Base-by-base conservation (phyloP, 2,329 filamentous ascomycete species). In the Pseudocercospora fijiensis region DNA sequence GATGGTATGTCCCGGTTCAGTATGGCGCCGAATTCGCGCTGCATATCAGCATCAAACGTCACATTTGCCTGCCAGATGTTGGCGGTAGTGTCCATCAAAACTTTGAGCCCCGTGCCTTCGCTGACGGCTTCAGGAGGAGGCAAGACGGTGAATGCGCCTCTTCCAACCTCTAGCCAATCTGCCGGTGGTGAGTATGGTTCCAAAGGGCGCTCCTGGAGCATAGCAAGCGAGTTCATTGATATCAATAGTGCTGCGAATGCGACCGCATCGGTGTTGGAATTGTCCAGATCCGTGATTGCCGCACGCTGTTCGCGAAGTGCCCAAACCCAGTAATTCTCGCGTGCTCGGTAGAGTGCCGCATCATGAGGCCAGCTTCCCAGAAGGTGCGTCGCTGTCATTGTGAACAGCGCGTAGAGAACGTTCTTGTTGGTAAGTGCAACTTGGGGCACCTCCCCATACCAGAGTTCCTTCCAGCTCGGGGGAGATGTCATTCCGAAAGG, bases 131-230 rank as follows among this genome's bases (percentile, higher is more conserved):
- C 68, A 9, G 66, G 68, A 26, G 65, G 60, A 20, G 67, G 67
- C 51, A 74, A 69, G 30, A 76, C 69, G 4, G 70, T 69, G 18
- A 65, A 69, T 18, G 70, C 67, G 10, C 72, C 72, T 52, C 67
- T 63, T 4, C 72, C 71, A 53, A 76, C 67, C n/a, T 71, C 70
- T 10, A 76, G 61, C 74, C 74, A 76, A 41, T 75, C 70, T 8
- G 73, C 67, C 2, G 75, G 75, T 10, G 73, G 73, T 1, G 64
- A 63, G 60, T 76, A 76, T 10, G 67, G 71, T 16, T 67, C 63
- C 13, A 72, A 43, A 27, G 33, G 59, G 1, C 74, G 70, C 43
- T 75, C 72, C 43, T 72, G 70, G 1, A 75, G 65, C 53, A 71
- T 69, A 3, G 69, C 70, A 26, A 75, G 70, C 4, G 74, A 68